These are phyloP conservation scores for Amanita jacksonii DNA, from an alignment of 768 basidiomycete species.

Conservation along the genomic window DNA sequence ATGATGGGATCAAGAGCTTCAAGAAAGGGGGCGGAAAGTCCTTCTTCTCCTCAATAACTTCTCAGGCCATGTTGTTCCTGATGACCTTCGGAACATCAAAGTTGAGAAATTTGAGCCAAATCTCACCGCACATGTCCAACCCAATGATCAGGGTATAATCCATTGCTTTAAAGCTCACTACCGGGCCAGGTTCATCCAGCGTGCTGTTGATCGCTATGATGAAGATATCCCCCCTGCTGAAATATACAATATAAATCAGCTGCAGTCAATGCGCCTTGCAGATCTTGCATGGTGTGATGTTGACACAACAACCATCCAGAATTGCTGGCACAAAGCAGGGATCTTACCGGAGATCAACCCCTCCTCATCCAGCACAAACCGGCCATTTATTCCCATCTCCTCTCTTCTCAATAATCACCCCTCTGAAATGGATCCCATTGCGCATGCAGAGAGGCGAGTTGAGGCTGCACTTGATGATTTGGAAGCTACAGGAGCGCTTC, in stretches of 20 bases:
- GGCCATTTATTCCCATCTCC: too few relatives aligned
- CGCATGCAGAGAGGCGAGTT: too few relatives aligned
- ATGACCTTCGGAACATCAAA: constrained; percentile 14
- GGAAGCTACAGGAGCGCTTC: constrained; percentile 8
- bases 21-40: constrained; percentile 17
- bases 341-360: too few relatives aligned
- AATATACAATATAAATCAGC: constrained; percentile 25
- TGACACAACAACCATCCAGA: too few relatives aligned
- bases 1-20: constrained; percentile 21
- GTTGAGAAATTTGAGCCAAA: constrained; percentile 26
- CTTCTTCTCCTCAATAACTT: constrained; percentile 25
- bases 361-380: too few relatives aligned
- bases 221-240: constrained; percentile 14
- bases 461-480: too few relatives aligned
- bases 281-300: constrained; percentile 16
- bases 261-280: constrained; percentile 23
- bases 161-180: constrained; percentile 28
- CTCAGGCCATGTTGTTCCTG: constrained; percentile 18
- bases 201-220: constrained; percentile 22
- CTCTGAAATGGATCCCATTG: too few relatives aligned
- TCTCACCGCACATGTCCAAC: constrained; percentile 27
- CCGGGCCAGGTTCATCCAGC: constrained; percentile 6
- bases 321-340: too few relatives aligned
- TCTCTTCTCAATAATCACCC: too few relatives aligned
- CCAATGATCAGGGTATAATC: constrained; percentile 27